A percentile compares a stretch with the other conserved stretches of the same genome.
Conservation (phyloP, 192 early-diverging fungal genomes). For the Linnemannia hyalina region DNA sequence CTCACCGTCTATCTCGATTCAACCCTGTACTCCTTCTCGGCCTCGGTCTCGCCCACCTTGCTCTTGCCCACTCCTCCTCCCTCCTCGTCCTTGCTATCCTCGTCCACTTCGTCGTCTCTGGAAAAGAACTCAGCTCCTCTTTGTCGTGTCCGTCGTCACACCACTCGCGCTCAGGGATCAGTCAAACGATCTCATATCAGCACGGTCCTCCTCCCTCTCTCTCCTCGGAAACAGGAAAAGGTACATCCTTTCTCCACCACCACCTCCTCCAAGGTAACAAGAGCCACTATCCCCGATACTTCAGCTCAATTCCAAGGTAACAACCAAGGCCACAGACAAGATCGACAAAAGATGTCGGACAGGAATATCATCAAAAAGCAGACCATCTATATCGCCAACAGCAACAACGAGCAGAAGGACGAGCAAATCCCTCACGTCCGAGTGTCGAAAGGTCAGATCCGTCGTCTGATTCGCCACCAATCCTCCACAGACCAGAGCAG, state of each 20-base stretch:
- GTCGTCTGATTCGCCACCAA: slow-evolving; percentile 4
- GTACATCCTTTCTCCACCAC: not conserved
- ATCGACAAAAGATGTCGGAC: slow-evolving; percentile 4
- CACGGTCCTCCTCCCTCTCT: not conserved
- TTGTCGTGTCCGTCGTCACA: not conserved
- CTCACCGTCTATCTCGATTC: slow-evolving; percentile 37
- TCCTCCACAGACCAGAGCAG: not conserved
- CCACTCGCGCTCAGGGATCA: not conserved
- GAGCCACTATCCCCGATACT: not conserved
- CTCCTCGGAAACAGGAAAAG: not conserved
- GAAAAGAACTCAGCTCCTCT: not conserved
- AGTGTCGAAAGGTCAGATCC: not conserved
- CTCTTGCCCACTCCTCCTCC: not conserved
- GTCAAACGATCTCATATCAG: not conserved
- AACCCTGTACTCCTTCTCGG: not conserved
- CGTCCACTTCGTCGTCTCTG: not conserved
- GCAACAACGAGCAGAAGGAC: not conserved
- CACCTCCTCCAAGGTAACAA: not conserved
- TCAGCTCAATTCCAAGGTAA: not conserved
- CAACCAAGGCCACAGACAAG: not conserved
- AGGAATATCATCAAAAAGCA: slow-evolving; percentile 10
- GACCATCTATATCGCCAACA: not conserved
- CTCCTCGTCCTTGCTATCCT: not conserved
- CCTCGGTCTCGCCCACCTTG: slow-evolving; percentile 5
- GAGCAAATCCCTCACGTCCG: not conserved